Evolutionary conservation across 2,329 filamentous ascomycete species (phyloP), one percentile per base, ranked within the genome.

Genomic region (Aspergillus sojae): DNA sequence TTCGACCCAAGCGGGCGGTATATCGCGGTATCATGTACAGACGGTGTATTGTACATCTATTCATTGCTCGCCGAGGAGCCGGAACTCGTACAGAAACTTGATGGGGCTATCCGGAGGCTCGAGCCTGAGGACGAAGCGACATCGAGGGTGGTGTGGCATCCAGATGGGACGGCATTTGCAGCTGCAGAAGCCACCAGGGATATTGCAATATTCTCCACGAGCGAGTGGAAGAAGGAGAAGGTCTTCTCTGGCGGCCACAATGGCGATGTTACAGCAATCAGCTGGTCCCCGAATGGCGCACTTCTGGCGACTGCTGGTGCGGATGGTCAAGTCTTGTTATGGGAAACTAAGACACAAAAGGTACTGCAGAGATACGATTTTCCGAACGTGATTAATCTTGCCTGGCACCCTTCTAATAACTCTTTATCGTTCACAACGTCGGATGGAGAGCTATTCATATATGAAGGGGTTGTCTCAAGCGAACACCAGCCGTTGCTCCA

Each of bases 281-380:
- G 91, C 41, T 99, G 95, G 95, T 97, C 94, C 16, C 93, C 93
- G 1, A 99, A 99, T 74, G 95, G 95, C 45, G 92, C 94, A 1
- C 83, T 99, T 71, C 83, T 99, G 26, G 93, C 89, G 19, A 86
- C 84, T 21, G 84, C 85, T 5, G 84, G 82, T n/a, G 78, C 82
- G 39, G 79, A 82, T 66, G 81, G 85, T 23, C 72, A 79, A 63
- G 75, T 83, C 52, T 64, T 82, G 54, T 82, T 99, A 3, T 99
- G 96, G 95, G 93, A 97, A 73, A 90, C 92, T 1, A 93, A 91
- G 77, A 92, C 91, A 1, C 94, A 97, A 77, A 91, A 87, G 57
- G 85, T 96, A 39, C 80, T 98, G 61, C 89, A 91, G 63, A 89
- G 88, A 67, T 85, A 92, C 70, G 91, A 94, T 62, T 94, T 94